These are phyloP conservation scores for Exserohilum turcica DNA, from an alignment of 2,329 filamentous ascomycete genomes.

Conservation along the genomic window DNA sequence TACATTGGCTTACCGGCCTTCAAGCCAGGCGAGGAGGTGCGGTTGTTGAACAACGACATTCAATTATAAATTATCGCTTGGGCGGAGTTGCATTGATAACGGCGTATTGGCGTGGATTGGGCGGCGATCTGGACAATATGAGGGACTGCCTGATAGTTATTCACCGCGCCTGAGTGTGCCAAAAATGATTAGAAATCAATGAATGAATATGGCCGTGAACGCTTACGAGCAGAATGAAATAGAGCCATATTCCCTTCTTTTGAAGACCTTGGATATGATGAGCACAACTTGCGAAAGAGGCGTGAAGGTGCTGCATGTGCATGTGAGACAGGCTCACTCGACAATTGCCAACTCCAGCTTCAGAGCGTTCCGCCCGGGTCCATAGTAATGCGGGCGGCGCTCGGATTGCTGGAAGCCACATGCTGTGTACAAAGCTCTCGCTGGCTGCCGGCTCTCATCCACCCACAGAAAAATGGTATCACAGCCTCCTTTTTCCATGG, in stretches of 20 bases:
- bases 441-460: constrained; percentile 53
- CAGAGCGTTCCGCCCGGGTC: constrained; percentile 53
- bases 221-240: neutral
- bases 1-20: constrained; percentile 94
- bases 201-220: neutral
- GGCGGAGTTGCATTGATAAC: neutral
- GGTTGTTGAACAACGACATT: constrained; percentile 81
- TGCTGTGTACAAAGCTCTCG: constrained; percentile 53
- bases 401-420: constrained; percentile 56
- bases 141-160: neutral
- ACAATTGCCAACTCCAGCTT: constrained; percentile 23
- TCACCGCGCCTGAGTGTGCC: neutral
- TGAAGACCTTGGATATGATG: no score
- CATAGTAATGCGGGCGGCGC: constrained; percentile 57
- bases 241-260: no score
- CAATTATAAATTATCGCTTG: constrained; percentile 64
- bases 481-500: constrained; percentile 55
- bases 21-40: constrained; percentile 94
- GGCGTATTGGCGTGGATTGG: constrained; percentile 3
- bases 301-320: neutral
- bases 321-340: constrained; percentile 16
- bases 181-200: neutral
- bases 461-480: constrained; percentile 59
- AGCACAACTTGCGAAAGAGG: neutral
- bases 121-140: constrained; percentile 3